These are phyloP conservation scores for Paracoccidioides lutzii DNA, from an alignment of 2,329 filamentous ascomycete genomes.

Conservation along the genomic window DNA sequence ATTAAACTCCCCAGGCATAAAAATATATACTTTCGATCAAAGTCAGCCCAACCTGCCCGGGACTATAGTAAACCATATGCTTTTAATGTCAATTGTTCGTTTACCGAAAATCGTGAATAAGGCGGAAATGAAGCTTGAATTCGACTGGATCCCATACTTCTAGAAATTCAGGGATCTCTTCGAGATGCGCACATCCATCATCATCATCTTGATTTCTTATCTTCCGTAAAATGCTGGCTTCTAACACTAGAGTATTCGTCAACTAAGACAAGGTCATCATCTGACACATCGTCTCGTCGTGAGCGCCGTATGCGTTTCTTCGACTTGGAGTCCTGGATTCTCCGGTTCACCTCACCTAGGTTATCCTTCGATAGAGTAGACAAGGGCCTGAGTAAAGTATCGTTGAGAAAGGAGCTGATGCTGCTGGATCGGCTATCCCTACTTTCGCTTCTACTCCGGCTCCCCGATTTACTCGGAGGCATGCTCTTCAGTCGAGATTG, in stretches of 20 bases:
- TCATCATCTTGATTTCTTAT: constrained; percentile 2
- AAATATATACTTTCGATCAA: too few species aligned
- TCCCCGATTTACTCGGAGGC: constrained; percentile 4
- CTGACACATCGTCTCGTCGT: constrained; percentile 14
- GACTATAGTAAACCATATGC: not conserved
- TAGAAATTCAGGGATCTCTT: not conserved
- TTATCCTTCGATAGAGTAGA: constrained; percentile 3
- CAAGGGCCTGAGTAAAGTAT: constrained; percentile 3
- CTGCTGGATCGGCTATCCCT: constrained; percentile 1
- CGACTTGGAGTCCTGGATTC: constrained; percentile 62
- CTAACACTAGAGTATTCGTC: not conserved
- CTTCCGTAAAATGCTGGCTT: not conserved
- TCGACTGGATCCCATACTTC: not conserved
- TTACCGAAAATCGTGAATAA: not conserved
- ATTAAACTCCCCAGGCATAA: too few species aligned
- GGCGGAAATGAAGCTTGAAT: not conserved
- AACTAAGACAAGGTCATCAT: constrained; percentile 1
- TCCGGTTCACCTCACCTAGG: constrained; percentile 29
- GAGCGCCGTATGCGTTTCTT: constrained; percentile 48
- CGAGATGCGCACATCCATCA: not conserved
- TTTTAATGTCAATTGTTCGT: not conserved
- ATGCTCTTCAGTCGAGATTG: constrained; percentile 9
- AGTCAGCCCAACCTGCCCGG: too few species aligned
- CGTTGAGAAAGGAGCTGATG: not conserved
- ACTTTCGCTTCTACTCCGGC: constrained; percentile 6